Base-by-base conservation (phyloP, 306 rosid genomes). In the Quercus bicolor region DNA sequence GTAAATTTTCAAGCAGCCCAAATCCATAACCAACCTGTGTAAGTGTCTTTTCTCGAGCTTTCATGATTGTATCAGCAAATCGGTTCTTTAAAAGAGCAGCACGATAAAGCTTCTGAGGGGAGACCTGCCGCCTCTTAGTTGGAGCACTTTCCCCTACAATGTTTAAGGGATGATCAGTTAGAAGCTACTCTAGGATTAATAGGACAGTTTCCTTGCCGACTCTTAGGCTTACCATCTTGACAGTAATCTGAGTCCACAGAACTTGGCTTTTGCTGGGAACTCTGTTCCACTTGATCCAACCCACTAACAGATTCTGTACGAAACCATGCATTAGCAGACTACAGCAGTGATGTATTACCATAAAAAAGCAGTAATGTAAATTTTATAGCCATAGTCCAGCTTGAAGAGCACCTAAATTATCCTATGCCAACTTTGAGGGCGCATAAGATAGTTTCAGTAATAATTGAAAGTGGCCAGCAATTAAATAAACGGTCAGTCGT, bases 11-110 rank as follows among this genome's bases (percentile, higher is more conserved):
- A 70, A 13, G 73, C 54, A 73, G 72, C 75, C 61, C 52, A 78
- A 79, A 68, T 29, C 73, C 77, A 57, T 45, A 66, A 78, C 74
- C 71, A 59, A 93, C 98, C 88, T 93, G 97, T 31, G 80, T 20
- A 75, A 90, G 86, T 11, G 98, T 90, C 85, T 93, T 93, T 75
- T 89, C 98, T 73, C 89, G 83, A 72, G 98, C 98, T 77, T 90
- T 90, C 78, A 93, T 76, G 77, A 93, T 93, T 76, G 98, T 93
- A 84, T 93, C 98, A 72, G 81, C 86, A 88, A 90, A 93, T 54
- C 95, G 90, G 4, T 68, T 85, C 86, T 90, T 93, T 79, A 93
- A 57, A 28, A 91, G 2, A 65, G 98, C 95, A 72, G 84, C 97
- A 56, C 98, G 84, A 81, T 87, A 85, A 61, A 70, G 93, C 88